Evolutionary conservation across 441 rosid genomes (phyloP).

Genomic region (Pelargonium hybrid): DNA sequence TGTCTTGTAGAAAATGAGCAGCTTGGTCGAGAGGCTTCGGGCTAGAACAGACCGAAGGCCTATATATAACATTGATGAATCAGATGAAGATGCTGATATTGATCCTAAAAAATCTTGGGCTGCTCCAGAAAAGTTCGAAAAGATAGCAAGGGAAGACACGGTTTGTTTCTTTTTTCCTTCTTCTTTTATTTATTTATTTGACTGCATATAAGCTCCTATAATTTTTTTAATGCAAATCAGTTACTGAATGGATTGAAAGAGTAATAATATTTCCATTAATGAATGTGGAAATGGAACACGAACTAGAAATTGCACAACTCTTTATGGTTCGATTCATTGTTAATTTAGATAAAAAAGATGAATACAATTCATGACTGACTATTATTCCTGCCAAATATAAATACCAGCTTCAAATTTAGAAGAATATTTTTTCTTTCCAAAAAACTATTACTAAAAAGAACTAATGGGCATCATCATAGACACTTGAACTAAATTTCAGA

Average conservation of each 20-base stretch:
- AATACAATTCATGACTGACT: neutral
- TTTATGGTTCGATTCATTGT: too few species aligned
- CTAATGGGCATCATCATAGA: too few species aligned
- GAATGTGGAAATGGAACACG: neutral
- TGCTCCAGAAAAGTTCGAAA: conserved; percentile 47
- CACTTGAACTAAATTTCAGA: too few species aligned
- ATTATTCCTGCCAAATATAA: neutral
- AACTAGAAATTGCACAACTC: neutral
- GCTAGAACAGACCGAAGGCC: conserved; percentile 76
- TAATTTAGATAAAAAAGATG: neutral
- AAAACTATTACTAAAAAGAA: too few species aligned
- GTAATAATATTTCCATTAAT: neutral
- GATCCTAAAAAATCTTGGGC: conserved; percentile 39
- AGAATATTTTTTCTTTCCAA: too few species aligned
- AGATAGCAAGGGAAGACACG: conserved; percentile 64
- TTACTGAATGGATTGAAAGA: neutral
- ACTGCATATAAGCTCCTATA: neutral
- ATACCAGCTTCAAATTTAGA: neutral
- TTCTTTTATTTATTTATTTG: conserved; percentile 6
- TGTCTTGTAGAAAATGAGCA: conserved; percentile 72
- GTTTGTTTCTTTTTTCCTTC: conserved; percentile 40
- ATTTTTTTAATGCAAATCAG: neutral
- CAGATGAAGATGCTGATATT: conserved; percentile 82
- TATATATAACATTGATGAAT: conserved; percentile 70
- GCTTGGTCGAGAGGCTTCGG: conserved; percentile 94